These are phyloP conservation scores for Potentilla sterilis DNA, from an alignment of 306 rosid species.

Conservation along the genomic window DNA sequence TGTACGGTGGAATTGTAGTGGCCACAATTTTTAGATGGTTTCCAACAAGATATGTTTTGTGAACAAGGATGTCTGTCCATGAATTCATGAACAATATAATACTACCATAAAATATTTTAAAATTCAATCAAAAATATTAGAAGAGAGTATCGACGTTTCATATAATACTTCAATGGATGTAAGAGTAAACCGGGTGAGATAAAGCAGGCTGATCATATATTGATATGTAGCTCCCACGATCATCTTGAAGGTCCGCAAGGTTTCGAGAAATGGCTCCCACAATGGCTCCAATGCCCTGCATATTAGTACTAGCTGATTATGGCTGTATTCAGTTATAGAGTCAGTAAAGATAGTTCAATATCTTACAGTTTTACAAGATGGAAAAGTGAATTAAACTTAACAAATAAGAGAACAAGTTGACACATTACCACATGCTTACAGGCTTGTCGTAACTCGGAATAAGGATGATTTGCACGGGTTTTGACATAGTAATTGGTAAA, in stretches of 20 bases:
- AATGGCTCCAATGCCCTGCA: slow-evolving; percentile 83
- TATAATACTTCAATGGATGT: slow-evolving; percentile 24
- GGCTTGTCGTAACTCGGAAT: slow-evolving; percentile 86
- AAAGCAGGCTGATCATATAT: slow-evolving; percentile 84
- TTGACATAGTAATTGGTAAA: slow-evolving; percentile 84
- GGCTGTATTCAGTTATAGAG: background rate
- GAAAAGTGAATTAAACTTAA: background rate
- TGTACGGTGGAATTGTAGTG: background rate
- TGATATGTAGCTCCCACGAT: slow-evolving; percentile 70
- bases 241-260: slow-evolving; percentile 56
- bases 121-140: background rate
- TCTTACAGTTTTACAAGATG: no score
- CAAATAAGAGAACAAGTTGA: slow-evolving; percentile 6
- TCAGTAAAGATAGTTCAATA: background rate
- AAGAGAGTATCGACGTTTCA: slow-evolving; percentile 2
- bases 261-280: slow-evolving; percentile 91
- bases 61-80: background rate
- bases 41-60: slow-evolving; percentile 10
- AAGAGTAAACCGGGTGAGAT: slow-evolving; percentile 71
- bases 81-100: background rate
- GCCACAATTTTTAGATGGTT: background rate
- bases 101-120: background rate
- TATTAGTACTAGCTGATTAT: slow-evolving; percentile 14
- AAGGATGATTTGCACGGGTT: slow-evolving; percentile 92
- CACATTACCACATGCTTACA: slow-evolving; percentile 90